These are phyloP conservation scores for Apiospora phragmitis DNA, from an alignment of 2,329 filamentous ascomycete species.

Conservation along the genomic window DNA sequence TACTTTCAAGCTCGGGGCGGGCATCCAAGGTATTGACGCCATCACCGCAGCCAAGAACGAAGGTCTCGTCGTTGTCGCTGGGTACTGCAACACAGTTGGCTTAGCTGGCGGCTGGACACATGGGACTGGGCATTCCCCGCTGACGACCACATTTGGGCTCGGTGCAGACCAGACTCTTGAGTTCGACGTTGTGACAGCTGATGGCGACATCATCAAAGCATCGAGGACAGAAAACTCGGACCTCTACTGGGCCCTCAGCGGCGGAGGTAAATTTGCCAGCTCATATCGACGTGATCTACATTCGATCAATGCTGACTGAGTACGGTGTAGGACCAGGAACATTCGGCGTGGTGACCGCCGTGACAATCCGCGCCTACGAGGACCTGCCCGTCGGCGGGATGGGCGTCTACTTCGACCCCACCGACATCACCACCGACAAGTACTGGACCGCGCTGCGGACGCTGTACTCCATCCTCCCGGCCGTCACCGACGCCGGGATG, in stretches of 20 bases:
- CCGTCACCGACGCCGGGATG: slow-evolving; percentile 23
- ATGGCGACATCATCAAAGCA: slow-evolving; percentile 43
- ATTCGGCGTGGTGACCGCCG: neutral
- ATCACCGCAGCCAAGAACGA: slow-evolving; percentile 35
- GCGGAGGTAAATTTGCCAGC: slow-evolving; percentile 47
- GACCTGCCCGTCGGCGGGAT: neutral
- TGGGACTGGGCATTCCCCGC: slow-evolving; percentile 44
- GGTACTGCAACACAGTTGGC: slow-evolving; percentile 18
- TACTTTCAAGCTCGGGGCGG: slow-evolving; percentile 34
- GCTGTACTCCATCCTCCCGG: slow-evolving; percentile 20
- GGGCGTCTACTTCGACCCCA: neutral
- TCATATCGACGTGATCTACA: slow-evolving; percentile 43
- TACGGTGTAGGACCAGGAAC: slow-evolving; percentile 40
- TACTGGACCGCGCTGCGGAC: slow-evolving; percentile 27
- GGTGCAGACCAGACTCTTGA: slow-evolving; percentile 50
- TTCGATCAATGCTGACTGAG: slow-evolving; percentile 31
- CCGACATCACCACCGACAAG: neutral
- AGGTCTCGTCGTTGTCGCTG: slow-evolving; percentile 31
- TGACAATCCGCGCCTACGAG: slow-evolving; percentile 16
- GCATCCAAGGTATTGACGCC: slow-evolving; percentile 40
- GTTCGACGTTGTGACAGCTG: slow-evolving; percentile 45
- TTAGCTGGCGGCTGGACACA: slow-evolving; percentile 47
- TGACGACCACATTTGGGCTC: slow-evolving; percentile 44
- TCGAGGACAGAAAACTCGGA: slow-evolving; percentile 44
- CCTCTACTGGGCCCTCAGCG: slow-evolving; percentile 55